Evolutionary conservation across 192 early-diverging fungal genomes (phyloP), one percentile per base, ranked within the genome.

Genomic region (Dissophora globulifera): DNA sequence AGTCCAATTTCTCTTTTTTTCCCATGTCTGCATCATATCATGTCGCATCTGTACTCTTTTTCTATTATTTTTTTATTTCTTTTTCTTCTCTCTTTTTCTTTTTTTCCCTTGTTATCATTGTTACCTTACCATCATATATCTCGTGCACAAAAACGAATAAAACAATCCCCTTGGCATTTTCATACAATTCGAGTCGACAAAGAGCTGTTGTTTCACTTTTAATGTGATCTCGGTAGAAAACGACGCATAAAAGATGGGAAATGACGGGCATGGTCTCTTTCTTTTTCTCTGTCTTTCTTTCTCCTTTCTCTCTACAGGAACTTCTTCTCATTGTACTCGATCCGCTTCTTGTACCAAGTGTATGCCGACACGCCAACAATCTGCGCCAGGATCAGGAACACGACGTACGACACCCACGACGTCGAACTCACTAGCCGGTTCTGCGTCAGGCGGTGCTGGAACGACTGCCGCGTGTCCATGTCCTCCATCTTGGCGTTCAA

Each of bases 401-500:
- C 72, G 0, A 76, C 56, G 31, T 76, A 76, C 1, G 57, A 55
- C 1, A 67, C 55, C 72, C 72, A 76, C 9, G 58, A 62, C 2
- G 72, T 67, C n/a, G 72, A 76, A 23, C 50, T 76, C 43, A 60
- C 58, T 16, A 76, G 20, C 4, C 72, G 56, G 35, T 61, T 59
- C 43, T 76, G 72, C 3, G 72, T 76, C 45, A 66, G 15, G 1
- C 72, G 62, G 31, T 76, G 72, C 42, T 76, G 57, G 52, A 67
- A 67, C 11, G 63, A 54, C 41, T 76, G 72, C 11, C 72, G 50
- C 16, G 62, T 20, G 15, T 76, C 72, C 57, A 76, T 76, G 31
- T 76, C 72, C 50, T 76, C 72, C 72, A 76, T 76, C 63, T 76
- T 76, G 26, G 45, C 27, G 32, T 76, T 76, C 27, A 76, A 17